Conservation (phyloP, 371 early-diverging fungal genomes). For the Mycotypha africana region DNA sequence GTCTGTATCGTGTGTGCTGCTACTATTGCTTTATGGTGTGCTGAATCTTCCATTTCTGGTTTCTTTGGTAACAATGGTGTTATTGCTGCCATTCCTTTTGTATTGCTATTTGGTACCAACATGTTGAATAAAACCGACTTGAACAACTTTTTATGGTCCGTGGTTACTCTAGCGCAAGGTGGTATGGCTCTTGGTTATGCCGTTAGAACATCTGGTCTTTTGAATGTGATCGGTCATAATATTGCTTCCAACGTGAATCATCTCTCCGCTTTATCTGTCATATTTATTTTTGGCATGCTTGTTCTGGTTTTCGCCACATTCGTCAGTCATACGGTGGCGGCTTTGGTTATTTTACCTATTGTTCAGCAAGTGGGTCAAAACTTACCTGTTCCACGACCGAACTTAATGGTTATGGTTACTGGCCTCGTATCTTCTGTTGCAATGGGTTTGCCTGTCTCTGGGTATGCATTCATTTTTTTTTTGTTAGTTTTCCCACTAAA, state of each 20-base stretch:
- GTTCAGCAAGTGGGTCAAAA: conserved; percentile 65
- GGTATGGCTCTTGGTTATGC: conserved; percentile 89
- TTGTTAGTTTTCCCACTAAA: neutral
- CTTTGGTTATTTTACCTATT: conserved; percentile 73
- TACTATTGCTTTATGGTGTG: conserved; percentile 87
- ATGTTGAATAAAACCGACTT: conserved; percentile 92
- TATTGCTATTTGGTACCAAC: conserved; percentile 83
- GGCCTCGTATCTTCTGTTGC: conserved; percentile 33
- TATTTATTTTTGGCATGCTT: conserved; percentile 57
- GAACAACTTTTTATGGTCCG: conserved; percentile 87
- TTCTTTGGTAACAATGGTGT: conserved; percentile 86
- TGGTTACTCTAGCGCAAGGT: conserved; percentile 93
- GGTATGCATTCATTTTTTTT: conserved; percentile 3
- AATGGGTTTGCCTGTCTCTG: conserved; percentile 20
- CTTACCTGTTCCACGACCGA: conserved; percentile 71
- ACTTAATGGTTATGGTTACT: conserved; percentile 78
- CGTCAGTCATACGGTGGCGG: conserved; percentile 90
- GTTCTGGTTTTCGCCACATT: conserved; percentile 82
- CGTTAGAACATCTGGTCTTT: conserved; percentile 82
- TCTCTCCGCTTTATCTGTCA: conserved; percentile 55
- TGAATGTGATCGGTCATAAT: conserved; percentile 63
- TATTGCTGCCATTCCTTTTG: conserved; percentile 84
- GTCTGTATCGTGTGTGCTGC: conserved; percentile 58
- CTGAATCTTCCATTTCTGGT: conserved; percentile 59
- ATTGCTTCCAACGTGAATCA: conserved; percentile 59